Evolutionary conservation across 345 rosid species (phyloP).

Genomic region (Eucalyptus globulus): DNA sequence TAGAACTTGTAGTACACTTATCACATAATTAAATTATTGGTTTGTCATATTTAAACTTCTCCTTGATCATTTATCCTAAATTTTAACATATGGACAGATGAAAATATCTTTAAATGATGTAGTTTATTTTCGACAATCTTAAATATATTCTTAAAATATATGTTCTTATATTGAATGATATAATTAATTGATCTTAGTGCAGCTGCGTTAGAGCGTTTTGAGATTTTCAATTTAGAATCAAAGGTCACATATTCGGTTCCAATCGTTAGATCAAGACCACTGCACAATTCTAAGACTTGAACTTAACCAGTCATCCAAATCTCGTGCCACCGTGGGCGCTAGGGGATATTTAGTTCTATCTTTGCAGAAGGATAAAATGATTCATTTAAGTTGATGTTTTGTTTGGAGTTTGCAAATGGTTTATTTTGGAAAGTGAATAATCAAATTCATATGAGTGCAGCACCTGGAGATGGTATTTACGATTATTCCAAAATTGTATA

Average conservation of each 20-base stretch:
- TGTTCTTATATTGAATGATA: not conserved
- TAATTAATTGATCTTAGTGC: not conserved
- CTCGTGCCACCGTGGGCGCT: not conserved
- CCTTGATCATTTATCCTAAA: not conserved
- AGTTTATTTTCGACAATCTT: not conserved
- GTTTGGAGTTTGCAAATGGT: not conserved
- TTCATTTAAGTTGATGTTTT: not conserved
- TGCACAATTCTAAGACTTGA: not conserved
- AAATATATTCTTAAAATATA: not conserved
- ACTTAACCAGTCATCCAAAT: not conserved
- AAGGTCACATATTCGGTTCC: not conserved
- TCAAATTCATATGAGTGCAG: not conserved
- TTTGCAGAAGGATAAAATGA: not conserved
- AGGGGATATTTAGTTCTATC: not conserved
- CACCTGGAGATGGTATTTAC: not conserved
- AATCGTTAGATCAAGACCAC: not conserved
- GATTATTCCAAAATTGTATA: not conserved
- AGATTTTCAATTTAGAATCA: not conserved
- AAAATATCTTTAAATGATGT: not conserved
- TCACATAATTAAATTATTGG: not conserved
- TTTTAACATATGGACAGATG: not conserved
- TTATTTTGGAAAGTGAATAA: not conserved
- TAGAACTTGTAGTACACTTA: accelerated
- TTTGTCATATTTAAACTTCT: not conserved
- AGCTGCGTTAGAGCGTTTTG: accelerated